phyloP scores from a whole-genome alignment of 2,329 filamentous ascomycete species.

The Fusarium sp. region DNA sequence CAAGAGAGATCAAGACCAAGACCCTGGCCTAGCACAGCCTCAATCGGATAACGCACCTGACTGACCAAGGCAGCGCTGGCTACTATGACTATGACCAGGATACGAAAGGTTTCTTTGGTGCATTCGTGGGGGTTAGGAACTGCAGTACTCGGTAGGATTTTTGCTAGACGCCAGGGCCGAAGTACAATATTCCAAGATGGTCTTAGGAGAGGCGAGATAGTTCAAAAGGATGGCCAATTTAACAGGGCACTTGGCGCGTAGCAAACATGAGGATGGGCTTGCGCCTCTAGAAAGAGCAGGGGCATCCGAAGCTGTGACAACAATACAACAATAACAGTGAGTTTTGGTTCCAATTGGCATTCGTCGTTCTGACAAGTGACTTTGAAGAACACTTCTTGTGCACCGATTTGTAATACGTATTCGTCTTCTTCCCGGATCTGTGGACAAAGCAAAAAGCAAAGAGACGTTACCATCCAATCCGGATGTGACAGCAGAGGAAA shows the following conservation, averaged over 20 bases:
- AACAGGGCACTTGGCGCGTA: slow-evolving; percentile 2
- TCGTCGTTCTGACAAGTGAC: background rate
- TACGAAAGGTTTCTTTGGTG: background rate
- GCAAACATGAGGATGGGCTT: background rate
- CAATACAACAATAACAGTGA: background rate
- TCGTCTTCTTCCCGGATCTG: background rate
- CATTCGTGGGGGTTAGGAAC: background rate
- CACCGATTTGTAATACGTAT: background rate
- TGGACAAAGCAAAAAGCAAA: slow-evolving; percentile 16
- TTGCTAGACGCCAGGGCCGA: slow-evolving; percentile 5
- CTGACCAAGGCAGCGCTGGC: background rate
- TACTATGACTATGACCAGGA: background rate
- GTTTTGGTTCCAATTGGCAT: background rate
- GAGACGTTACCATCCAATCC: slow-evolving; percentile 11
- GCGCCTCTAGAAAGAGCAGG: slow-evolving; percentile 7
- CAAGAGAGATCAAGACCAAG: background rate
- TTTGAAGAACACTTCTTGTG: background rate
- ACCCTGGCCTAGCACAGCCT: background rate
- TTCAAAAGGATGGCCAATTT: background rate
- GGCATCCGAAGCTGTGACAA: background rate
- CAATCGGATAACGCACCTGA: background rate
- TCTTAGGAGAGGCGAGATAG: background rate
- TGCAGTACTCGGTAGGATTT: background rate
- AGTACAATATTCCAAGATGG: background rate
- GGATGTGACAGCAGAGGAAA: slow-evolving; percentile 11